Evolutionary conservation across 1,139 yeast species (phyloP).

Genomic region (Yamadazyma diddensiae): DNA sequence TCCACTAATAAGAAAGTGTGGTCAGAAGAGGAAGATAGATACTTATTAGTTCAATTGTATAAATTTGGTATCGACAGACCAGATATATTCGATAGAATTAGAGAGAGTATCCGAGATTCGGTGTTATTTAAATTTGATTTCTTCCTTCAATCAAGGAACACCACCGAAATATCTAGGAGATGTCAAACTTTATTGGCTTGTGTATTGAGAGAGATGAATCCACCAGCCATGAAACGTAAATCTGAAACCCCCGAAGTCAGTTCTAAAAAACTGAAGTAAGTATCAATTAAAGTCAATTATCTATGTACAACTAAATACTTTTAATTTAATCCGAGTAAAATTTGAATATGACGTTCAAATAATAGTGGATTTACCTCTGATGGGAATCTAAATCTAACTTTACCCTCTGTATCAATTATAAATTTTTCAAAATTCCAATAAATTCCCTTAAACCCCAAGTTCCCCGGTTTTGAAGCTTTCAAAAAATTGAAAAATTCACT

Average conservation of each 20-base stretch:
- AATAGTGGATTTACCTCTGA: conserved; percentile 66
- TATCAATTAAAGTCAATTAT: neutral
- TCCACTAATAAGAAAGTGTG: conserved; percentile 55
- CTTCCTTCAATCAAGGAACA: conserved; percentile 66
- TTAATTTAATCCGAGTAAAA: neutral
- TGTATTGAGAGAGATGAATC: conserved; percentile 56
- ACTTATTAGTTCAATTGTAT: conserved; percentile 60
- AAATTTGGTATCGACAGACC: conserved; percentile 64
- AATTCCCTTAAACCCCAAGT: conserved; percentile 74
- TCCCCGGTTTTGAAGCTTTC: conserved; percentile 39
- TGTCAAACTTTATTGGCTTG: conserved; percentile 65
- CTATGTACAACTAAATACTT: neutral
- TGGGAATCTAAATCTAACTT: conserved; percentile 67
- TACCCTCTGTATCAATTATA: conserved; percentile 66
- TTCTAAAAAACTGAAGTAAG: conserved; percentile 14
- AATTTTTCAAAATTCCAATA: conserved; percentile 98
- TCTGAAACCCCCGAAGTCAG: conserved; percentile 13
- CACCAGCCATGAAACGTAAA: conserved; percentile 15
- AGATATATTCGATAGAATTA: conserved; percentile 61
- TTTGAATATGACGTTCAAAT: conserved; percentile 30
- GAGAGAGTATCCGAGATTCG: conserved; percentile 58
- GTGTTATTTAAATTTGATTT: conserved; percentile 68
- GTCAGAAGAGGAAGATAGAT: conserved; percentile 74
- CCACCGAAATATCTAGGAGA: conserved; percentile 64
- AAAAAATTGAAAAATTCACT: conserved; percentile 30